Conservation (phyloP, 306 rosid genomes). For the Cyamopsis tetragonoloba region DNA sequence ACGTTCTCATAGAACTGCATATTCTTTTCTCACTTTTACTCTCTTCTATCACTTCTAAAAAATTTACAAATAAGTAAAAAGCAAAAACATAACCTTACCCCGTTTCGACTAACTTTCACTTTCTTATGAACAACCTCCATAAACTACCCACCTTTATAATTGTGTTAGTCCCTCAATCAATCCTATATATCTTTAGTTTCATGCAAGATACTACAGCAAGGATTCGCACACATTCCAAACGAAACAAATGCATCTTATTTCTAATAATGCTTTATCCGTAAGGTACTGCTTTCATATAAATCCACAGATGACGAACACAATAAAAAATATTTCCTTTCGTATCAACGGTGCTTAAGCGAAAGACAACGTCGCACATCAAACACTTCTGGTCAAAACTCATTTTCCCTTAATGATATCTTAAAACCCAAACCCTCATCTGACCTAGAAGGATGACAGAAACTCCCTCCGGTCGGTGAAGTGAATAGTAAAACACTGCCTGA, state of each 20-base stretch:
- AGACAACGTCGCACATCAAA: slow-evolving; percentile 22
- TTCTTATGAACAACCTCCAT: too few species aligned
- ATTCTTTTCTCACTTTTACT: too few species aligned
- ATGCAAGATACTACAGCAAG: neutral
- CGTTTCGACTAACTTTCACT: too few species aligned
- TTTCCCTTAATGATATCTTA: neutral
- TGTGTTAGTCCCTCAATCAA: too few species aligned
- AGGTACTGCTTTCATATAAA: slow-evolving; percentile 19
- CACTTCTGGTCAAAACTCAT: slow-evolving; percentile 13
- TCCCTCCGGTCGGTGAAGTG: slow-evolving; percentile 5
- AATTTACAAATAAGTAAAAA: too few species aligned
- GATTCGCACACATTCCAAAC: neutral
- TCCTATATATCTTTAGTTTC: neutral
- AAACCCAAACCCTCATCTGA: slow-evolving; percentile 14
- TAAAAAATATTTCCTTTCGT: slow-evolving; percentile 5
- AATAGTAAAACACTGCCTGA: neutral
- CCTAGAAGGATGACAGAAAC: slow-evolving; percentile 14
- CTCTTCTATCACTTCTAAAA: too few species aligned
- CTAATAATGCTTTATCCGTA: neutral
- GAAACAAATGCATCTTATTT: slow-evolving; percentile 12
- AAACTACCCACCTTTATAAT: too few species aligned
- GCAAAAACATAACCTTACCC: too few species aligned
- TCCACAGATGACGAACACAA: neutral
- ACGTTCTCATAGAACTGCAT: too few species aligned
- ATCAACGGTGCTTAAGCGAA: slow-evolving; percentile 17